Conservation (phyloP, 768 basidiomycete genomes). For the Steccherinum ochraceum region DNA sequence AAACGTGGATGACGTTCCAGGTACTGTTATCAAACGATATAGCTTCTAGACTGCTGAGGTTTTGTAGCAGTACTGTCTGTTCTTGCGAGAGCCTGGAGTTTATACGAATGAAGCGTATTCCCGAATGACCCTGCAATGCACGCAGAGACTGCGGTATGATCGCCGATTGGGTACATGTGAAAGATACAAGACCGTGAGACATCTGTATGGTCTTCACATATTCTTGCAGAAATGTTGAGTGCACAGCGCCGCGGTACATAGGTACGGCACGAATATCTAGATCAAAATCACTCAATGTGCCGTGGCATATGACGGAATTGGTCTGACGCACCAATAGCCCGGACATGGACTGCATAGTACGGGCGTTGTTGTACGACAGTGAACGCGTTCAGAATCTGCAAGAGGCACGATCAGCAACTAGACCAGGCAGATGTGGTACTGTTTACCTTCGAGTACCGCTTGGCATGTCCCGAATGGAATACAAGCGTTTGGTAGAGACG, state of each 20-base stretch:
- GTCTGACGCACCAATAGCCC: slow-evolving; percentile 42
- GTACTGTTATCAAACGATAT: slow-evolving; percentile 55
- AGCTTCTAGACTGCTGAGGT: slow-evolving; percentile 33
- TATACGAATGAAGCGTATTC: slow-evolving; percentile 43
- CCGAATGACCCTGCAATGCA: slow-evolving; percentile 35
- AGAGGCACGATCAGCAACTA: neutral
- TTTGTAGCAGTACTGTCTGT: slow-evolving; percentile 39
- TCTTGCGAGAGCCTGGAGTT: slow-evolving; percentile 45
- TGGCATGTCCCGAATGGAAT: slow-evolving; percentile 51
- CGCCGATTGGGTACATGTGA: slow-evolving; percentile 42
- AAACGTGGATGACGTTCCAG: slow-evolving; percentile 51
- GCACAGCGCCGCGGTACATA: slow-evolving; percentile 24
- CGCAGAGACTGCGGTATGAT: slow-evolving; percentile 46
- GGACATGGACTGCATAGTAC: slow-evolving; percentile 51
- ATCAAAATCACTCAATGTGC: slow-evolving; percentile 1
- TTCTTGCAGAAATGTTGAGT: slow-evolving; percentile 42
- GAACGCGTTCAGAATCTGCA: slow-evolving; percentile 53
- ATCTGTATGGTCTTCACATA: slow-evolving; percentile 40
- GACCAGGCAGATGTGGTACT: too few species aligned
- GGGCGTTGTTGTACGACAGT: slow-evolving; percentile 46
- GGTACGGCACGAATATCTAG: slow-evolving; percentile 50
- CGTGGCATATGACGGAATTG: slow-evolving; percentile 2
- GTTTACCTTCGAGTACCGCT: slow-evolving; percentile 47
- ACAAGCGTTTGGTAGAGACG: slow-evolving; percentile 52
- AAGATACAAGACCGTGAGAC: slow-evolving; percentile 48